Conservation (phyloP, 805 yeast genomes). For the Candida succiphila region DNA sequence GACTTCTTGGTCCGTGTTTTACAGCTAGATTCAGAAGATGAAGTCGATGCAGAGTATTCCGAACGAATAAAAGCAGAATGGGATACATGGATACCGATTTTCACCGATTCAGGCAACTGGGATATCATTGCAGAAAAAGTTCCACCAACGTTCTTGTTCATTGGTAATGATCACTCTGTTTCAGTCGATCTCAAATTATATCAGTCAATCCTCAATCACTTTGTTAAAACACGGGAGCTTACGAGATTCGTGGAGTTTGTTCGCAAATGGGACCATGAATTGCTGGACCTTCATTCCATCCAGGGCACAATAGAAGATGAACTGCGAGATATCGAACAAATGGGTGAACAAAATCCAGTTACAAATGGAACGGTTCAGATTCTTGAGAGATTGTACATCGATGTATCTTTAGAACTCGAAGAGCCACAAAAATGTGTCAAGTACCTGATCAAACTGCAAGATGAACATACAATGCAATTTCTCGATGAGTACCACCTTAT, state of each 20-base stretch:
- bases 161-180: conserved; percentile 9
- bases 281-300: conserved; percentile 39
- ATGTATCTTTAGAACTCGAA: conserved; percentile 44
- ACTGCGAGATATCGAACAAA: conserved; percentile 23
- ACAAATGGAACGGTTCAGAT: conserved; percentile 6
- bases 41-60: conserved; percentile 10
- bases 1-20: conserved; percentile 34
- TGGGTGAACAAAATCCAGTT: conserved; percentile 2
- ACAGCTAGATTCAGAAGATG: conserved; percentile 11
- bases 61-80: conserved; percentile 35
- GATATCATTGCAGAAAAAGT: conserved; percentile 38
- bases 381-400: conserved; percentile 35
- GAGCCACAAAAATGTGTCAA: conserved; percentile 56
- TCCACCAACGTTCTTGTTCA: conserved; percentile 34
- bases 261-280: conserved; percentile 44
- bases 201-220: conserved; percentile 17
- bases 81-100: conserved; percentile 52
- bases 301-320: conserved; percentile 35
- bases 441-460: conserved; percentile 49
- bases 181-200: not conserved
- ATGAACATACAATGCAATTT: conserved; percentile 44
- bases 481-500: conserved; percentile 57
- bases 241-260: conserved; percentile 32
- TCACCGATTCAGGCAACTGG: conserved; percentile 36
- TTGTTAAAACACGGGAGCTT: conserved; percentile 26